These are phyloP conservation scores for Pulveroboletus frians DNA, from an alignment of 768 basidiomycete genomes.

Conservation along the genomic window DNA sequence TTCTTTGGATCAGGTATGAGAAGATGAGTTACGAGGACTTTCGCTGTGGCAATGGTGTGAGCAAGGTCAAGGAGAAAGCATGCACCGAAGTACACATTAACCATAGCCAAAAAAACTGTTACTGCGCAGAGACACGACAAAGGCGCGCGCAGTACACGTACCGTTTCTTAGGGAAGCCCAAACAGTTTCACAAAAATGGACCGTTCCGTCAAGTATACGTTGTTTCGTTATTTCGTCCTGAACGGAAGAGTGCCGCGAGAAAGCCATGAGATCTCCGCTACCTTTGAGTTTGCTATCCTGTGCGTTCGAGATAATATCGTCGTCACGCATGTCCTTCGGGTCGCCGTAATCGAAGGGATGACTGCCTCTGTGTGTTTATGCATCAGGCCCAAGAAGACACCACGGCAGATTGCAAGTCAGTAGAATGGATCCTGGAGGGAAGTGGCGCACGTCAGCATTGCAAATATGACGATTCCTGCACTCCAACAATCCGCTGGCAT, in stretches of 20 bases:
- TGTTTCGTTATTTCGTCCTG: slow-evolving; percentile 61
- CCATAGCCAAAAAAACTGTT: background rate
- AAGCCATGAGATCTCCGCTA: slow-evolving; percentile 27
- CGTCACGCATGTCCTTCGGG: slow-evolving; percentile 12
- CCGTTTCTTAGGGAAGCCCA: slow-evolving; percentile 61
- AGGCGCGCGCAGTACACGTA: slow-evolving; percentile 27
- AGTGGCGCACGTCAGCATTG: slow-evolving; percentile 74
- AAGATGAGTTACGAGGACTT: slow-evolving; percentile 52
- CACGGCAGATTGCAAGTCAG: background rate
- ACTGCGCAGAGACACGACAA: background rate
- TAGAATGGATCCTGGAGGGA: background rate
- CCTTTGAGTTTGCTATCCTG: slow-evolving; percentile 29
- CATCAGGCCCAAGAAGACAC: slow-evolving; percentile 9
- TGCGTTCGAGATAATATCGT: slow-evolving; percentile 1
- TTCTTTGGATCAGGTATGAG: slow-evolving; percentile 51
- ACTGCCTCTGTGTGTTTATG: slow-evolving; percentile 44
- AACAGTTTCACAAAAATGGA: slow-evolving; percentile 48
- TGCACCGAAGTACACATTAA: background rate
- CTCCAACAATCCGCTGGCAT: slow-evolving; percentile 94
- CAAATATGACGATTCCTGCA: slow-evolving; percentile 72
- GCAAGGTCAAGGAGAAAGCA: slow-evolving; percentile 1
- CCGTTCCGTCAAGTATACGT: slow-evolving; percentile 58
- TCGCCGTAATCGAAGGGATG: slow-evolving; percentile 73
- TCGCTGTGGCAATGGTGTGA: slow-evolving; percentile 34
- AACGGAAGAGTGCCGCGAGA: slow-evolving; percentile 34